These are phyloP conservation scores for Yamadazyma sp. DNA, from an alignment of 805 yeast genomes.

Conservation along the genomic window DNA sequence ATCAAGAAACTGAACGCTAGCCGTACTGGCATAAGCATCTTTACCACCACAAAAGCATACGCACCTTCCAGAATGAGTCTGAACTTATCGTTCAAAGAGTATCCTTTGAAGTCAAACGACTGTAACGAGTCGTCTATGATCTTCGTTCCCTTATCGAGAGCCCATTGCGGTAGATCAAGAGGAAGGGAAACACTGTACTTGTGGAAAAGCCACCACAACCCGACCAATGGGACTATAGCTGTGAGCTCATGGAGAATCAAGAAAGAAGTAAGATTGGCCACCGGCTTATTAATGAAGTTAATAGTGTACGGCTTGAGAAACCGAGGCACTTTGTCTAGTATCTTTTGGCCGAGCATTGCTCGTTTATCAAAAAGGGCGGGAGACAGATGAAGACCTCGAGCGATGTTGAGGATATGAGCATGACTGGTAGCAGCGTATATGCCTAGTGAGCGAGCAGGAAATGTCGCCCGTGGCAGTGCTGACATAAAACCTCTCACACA, in stretches of 20 bases:
- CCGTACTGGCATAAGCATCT: constrained; percentile 56
- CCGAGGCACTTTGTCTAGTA: constrained; percentile 44
- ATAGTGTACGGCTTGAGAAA: constrained; percentile 50
- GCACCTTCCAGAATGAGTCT: constrained; percentile 69
- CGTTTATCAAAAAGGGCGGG: constrained; percentile 9
- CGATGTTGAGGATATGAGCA: not conserved
- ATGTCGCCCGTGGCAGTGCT: too few species aligned
- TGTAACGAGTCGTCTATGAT: constrained; percentile 55
- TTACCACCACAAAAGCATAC: constrained; percentile 68
- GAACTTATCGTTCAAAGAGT: constrained; percentile 51
- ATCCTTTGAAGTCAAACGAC: constrained; percentile 29
- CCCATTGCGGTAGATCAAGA: constrained; percentile 56
- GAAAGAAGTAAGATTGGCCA: constrained; percentile 62
- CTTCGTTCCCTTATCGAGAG: constrained; percentile 57
- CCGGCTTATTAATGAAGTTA: constrained; percentile 54
- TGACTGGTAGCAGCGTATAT: too few species aligned
- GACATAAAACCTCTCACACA: too few species aligned
- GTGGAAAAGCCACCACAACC: constrained; percentile 67
- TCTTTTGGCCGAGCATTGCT: constrained; percentile 16
- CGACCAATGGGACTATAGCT: constrained; percentile 69
- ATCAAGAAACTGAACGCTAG: constrained; percentile 48
- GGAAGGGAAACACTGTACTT: constrained; percentile 52
- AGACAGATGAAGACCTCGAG: not conserved
- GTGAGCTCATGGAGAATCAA: constrained; percentile 70
- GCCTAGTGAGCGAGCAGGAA: too few species aligned